Evolutionary conservation across 345 rosid species (phyloP).

Genomic region (Dovyalis caffra): DNA sequence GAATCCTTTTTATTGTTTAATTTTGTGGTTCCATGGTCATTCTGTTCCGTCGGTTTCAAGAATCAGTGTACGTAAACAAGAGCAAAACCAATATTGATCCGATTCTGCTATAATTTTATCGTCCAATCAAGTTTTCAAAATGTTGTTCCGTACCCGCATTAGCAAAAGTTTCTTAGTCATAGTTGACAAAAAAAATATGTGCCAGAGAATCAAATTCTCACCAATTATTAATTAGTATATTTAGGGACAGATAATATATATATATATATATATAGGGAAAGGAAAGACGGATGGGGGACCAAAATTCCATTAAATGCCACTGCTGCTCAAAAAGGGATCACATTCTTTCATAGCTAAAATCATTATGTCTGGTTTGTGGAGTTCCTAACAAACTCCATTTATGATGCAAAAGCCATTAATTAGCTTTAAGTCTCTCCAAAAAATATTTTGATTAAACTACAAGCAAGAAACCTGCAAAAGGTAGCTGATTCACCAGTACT

Average conservation of each 20-base stretch:
- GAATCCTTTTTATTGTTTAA: background rate
- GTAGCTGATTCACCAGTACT: conserved; percentile 1
- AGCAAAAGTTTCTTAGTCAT: background rate
- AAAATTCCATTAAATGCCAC: conserved; percentile 25
- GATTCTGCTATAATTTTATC: conserved; percentile 9
- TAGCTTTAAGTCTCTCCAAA: conserved; percentile 7
- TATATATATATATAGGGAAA: background rate
- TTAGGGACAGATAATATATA: too few species aligned
- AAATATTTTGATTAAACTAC: conserved; percentile 16
- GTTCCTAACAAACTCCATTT: conserved; percentile 27
- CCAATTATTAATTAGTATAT: background rate
- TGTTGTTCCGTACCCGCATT: conserved; percentile 1
- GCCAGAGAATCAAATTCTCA: conserved; percentile 31
- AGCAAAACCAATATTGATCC: background rate
- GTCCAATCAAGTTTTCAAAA: conserved; percentile 4
- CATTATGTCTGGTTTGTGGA: conserved; percentile 40
- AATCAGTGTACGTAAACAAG: background rate
- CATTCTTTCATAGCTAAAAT: conserved; percentile 29
- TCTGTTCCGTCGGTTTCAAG: conserved; percentile 10
- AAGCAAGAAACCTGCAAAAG: conserved; percentile 12
- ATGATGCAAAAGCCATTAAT: conserved; percentile 12
- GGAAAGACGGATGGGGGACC: conserved; percentile 31
- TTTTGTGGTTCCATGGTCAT: background rate
- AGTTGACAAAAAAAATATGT: background rate
- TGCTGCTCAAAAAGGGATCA: conserved; percentile 38